These are phyloP conservation scores for Physcomitrium patens DNA, from an alignment of 225 moss, liverwort and hornwort genomes.

Conservation along the genomic window DNA sequence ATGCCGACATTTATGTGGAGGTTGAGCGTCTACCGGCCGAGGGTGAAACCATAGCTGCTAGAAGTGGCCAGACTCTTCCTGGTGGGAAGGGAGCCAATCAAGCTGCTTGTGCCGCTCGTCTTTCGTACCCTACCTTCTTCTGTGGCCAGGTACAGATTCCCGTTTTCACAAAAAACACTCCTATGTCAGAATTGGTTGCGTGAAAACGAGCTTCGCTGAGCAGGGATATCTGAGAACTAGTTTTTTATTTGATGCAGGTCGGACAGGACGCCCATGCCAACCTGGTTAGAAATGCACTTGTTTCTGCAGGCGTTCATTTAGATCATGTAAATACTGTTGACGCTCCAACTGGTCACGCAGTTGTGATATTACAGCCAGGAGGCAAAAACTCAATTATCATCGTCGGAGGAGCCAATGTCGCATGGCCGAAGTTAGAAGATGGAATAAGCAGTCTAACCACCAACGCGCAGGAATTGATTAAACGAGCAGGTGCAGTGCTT, in stretches of 20 bases:
- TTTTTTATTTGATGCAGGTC: slow-evolving; percentile 45
- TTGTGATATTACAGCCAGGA: slow-evolving; percentile 73
- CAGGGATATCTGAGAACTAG: neutral
- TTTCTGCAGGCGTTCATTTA: slow-evolving; percentile 55
- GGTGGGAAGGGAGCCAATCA: slow-evolving; percentile 72
- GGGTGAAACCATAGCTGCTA: slow-evolving; percentile 58
- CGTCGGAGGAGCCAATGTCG: slow-evolving; percentile 68
- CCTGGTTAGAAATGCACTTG: slow-evolving; percentile 63
- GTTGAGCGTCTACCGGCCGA: slow-evolving; percentile 53
- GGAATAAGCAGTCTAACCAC: slow-evolving; percentile 46
- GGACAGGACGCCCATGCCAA: slow-evolving; percentile 62
- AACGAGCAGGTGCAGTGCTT: slow-evolving; percentile 64
- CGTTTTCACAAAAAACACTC: neutral
- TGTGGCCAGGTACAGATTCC: slow-evolving; percentile 55
- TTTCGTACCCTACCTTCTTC: slow-evolving; percentile 61
- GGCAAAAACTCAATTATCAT: slow-evolving; percentile 67
- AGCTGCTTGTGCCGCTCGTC: slow-evolving; percentile 68
- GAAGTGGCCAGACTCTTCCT: slow-evolving; percentile 56
- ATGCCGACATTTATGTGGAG: slow-evolving; percentile 65
- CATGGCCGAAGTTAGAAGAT: slow-evolving; percentile 58
- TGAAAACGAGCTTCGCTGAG: neutral
- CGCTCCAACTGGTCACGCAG: slow-evolving; percentile 66
- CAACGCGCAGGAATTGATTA: slow-evolving; percentile 50
- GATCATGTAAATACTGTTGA: slow-evolving; percentile 57
- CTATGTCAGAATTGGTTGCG: neutral